These are phyloP conservation scores for Salvia hispanica DNA, from an alignment of 257 asterid genomes.

Conservation along the genomic window DNA sequence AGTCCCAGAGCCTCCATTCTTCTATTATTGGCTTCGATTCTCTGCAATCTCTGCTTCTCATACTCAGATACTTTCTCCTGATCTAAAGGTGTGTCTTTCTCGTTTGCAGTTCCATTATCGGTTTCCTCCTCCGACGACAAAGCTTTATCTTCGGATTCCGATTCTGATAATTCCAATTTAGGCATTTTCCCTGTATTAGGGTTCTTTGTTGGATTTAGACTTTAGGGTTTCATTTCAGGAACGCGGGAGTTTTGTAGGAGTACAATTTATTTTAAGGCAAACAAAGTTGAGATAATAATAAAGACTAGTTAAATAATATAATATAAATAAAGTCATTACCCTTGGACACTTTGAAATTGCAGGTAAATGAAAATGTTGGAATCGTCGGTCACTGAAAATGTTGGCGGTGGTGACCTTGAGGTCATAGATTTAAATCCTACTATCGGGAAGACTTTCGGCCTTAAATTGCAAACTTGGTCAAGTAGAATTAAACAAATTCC, in stretches of 20 bases:
- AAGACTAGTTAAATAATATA: no score
- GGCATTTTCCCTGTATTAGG: conserved; percentile 37
- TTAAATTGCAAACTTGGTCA: no score
- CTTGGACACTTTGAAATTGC: no score
- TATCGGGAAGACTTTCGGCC: no score
- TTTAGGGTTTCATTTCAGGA: not conserved
- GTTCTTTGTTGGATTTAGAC: conserved; percentile 4
- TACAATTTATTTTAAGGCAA: no score
- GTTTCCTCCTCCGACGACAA: conserved; percentile 49
- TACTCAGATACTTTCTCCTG: conserved; percentile 50
- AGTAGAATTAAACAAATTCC: no score
- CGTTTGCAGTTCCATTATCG: conserved; percentile 33
- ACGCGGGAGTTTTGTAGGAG: conserved; percentile 37
- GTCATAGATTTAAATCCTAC: no score
- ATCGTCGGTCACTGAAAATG: no score
- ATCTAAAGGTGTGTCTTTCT: conserved; percentile 24
- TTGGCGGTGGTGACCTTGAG: no score
- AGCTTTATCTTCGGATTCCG: conserved; percentile 43
- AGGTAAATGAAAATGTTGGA: no score
- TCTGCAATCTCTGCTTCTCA: conserved; percentile 73
- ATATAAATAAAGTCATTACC: no score
- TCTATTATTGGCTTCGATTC: conserved; percentile 73
- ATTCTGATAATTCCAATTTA: conserved; percentile 36
- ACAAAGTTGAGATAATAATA: no score
- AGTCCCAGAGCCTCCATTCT: conserved; percentile 93